These are phyloP conservation scores for Leucocoprinus birnbaumii DNA, from an alignment of 768 basidiomycete genomes.

Conservation along the genomic window DNA sequence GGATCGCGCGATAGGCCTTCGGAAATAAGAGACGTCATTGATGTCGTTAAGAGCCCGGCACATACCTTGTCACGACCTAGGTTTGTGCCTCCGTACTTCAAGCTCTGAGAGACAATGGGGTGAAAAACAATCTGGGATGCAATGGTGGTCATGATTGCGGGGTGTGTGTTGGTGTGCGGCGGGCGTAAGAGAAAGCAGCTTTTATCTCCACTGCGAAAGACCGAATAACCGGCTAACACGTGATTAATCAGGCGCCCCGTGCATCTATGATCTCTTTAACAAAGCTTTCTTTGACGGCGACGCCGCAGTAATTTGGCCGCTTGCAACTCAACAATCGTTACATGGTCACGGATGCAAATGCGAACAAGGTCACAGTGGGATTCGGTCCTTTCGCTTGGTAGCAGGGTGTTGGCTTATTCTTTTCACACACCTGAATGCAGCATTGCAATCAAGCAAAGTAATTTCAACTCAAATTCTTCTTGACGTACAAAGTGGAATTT, in stretches of 20 bases:
- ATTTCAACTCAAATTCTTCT: too few species aligned
- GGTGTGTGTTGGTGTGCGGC: conserved; percentile 9
- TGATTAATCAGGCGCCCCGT: conserved; percentile 18
- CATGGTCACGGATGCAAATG: too few species aligned
- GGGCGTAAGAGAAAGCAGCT: conserved; percentile 4
- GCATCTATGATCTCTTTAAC: too few species aligned
- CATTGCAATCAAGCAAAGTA: too few species aligned
- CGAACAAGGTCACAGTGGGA: too few species aligned
- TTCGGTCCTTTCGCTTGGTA: too few species aligned
- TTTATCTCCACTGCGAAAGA: conserved; percentile 10
- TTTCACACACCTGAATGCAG: too few species aligned
- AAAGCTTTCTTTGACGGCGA: too few species aligned
- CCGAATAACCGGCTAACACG: conserved; percentile 17
- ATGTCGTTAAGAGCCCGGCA: conserved; percentile 1
- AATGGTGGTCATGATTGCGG: conserved; percentile 38
- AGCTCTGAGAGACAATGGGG: conserved; percentile 68
- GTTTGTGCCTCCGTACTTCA: conserved; percentile 80
- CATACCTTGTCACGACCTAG: conserved; percentile 87
- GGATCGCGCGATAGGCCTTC: conserved; percentile 85
- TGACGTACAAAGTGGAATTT: too few species aligned
- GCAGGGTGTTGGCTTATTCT: too few species aligned
- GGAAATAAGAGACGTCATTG: not conserved
- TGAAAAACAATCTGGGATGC: conserved; percentile 84
- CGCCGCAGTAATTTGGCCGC: too few species aligned
- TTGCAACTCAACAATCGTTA: too few species aligned